Percentiles rank a stretch among this genome's conserved stretches.
Evolutionary conservation across 2,329 filamentous ascomycete species (phyloP).

Genomic region (Magnaporthales sp.): DNA sequence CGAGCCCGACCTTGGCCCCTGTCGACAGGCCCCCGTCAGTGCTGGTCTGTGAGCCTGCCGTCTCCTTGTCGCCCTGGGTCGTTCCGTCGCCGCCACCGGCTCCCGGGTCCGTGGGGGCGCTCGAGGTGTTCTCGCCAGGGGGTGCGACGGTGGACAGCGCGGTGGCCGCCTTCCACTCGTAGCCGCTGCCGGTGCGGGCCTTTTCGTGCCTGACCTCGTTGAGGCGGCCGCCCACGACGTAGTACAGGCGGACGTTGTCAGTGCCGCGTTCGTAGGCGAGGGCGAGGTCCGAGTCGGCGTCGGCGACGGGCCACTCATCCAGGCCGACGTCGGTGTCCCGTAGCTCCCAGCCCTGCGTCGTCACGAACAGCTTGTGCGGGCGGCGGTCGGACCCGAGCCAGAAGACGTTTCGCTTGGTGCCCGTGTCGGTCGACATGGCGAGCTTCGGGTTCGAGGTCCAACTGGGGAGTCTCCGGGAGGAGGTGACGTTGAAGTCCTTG

Average conservation of each 20-base stretch:
- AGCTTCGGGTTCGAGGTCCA: constrained; percentile 17
- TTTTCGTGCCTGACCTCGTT: constrained; percentile 22
- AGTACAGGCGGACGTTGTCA: constrained; percentile 5
- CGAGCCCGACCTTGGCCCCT: constrained; percentile 25
- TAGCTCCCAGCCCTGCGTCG: constrained; percentile 32
- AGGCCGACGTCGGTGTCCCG: constrained; percentile 29
- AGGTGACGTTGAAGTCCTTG: not conserved
- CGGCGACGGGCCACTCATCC: constrained; percentile 12
- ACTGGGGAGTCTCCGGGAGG: constrained; percentile 14
- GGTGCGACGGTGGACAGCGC: constrained; percentile 13
- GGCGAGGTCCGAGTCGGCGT: constrained; percentile 3
- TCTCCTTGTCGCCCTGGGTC: constrained; percentile 1
- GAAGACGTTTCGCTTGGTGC: constrained; percentile 11
- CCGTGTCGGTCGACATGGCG: constrained; percentile 8
- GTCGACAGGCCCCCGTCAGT: constrained; percentile 18
- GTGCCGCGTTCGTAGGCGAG: constrained; percentile 4
- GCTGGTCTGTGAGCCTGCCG: not conserved
- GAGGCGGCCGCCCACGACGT: constrained; percentile 20
- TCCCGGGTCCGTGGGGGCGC: no score
- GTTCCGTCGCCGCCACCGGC: not conserved
- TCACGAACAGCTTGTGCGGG: constrained; percentile 27
- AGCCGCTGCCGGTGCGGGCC: constrained; percentile 7
- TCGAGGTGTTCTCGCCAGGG: constrained; percentile 14
- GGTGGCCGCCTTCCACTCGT: constrained; percentile 19
- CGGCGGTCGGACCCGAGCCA: constrained; percentile 16